Evolutionary conservation across 306 rosid species (phyloP).

Genomic region (Begonia masoniana): DNA sequence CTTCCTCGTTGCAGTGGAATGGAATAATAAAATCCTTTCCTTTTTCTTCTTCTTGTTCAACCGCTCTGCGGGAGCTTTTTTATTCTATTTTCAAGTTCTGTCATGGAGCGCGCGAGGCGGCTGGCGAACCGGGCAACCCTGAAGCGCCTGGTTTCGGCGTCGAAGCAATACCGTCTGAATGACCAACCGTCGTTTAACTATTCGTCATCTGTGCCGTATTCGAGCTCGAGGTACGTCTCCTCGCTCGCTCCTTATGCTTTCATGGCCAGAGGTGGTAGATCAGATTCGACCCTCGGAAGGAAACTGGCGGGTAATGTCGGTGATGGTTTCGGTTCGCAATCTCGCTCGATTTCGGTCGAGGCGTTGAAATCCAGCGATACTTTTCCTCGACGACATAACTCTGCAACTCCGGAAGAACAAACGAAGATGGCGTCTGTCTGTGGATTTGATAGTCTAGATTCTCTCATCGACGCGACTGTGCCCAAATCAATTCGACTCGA

Average conservation of each 20-base stretch:
- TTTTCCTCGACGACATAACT: constrained; percentile 89
- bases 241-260: constrained; percentile 47
- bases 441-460: constrained; percentile 52
- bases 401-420: constrained; percentile 83
- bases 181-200: constrained; percentile 32
- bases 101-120: constrained; percentile 93
- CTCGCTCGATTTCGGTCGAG: constrained; percentile 73
- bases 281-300: constrained; percentile 19
- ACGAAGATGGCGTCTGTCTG: constrained; percentile 49
- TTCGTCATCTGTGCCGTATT: constrained; percentile 36
- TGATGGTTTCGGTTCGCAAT: constrained; percentile 24
- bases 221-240: constrained; percentile 61
- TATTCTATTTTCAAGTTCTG: neutral
- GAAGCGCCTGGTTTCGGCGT: constrained; percentile 69
- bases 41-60: constrained; percentile 1
- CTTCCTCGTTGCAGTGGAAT: constrained; percentile 20
- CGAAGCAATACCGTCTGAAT: constrained; percentile 47
- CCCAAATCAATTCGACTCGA: constrained; percentile 73
- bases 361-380: constrained; percentile 84
- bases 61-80: neutral
- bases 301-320: constrained; percentile 23
- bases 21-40: neutral
- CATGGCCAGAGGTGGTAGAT: constrained; percentile 21
- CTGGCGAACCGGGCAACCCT: constrained; percentile 78
- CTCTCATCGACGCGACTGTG: constrained; percentile 81